These are phyloP conservation scores for Albizia julibrissin DNA, from an alignment of 306 rosid species.

Conservation along the genomic window DNA sequence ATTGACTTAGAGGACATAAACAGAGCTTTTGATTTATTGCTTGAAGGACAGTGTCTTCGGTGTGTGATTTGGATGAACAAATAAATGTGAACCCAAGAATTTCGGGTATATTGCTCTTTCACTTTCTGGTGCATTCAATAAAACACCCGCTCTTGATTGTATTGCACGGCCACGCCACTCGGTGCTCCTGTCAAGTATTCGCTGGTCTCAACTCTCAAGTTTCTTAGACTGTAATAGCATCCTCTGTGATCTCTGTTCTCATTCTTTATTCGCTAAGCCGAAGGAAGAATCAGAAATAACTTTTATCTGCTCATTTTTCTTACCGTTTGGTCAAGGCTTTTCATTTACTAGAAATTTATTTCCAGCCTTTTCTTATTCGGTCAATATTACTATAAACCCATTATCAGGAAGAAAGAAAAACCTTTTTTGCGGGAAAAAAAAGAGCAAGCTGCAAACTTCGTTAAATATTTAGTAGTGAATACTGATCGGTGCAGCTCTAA, in stretches of 20 bases:
- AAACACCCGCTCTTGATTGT: constrained; percentile 20
- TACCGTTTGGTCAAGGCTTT: not conserved
- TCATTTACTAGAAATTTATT: not conserved
- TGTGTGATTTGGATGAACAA: constrained; percentile 80
- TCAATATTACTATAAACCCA: not conserved
- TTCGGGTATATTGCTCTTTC: not conserved
- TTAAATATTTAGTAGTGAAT: too few relatives aligned
- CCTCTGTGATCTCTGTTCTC: not conserved
- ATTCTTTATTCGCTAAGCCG: not conserved
- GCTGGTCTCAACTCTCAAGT: not conserved
- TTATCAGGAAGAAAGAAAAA: too few relatives aligned
- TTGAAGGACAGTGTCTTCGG: constrained; percentile 61
- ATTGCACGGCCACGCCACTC: not conserved
- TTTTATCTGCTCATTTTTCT: not conserved
- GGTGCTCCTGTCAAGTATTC: not conserved
- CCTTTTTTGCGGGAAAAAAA: too few relatives aligned
- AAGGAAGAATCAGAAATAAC: not conserved
- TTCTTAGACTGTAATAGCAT: not conserved
- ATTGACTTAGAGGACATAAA: constrained; percentile 71
- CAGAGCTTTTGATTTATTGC: constrained; percentile 70
- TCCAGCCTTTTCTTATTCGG: not conserved
- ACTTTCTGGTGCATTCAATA: not conserved
- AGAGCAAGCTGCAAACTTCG: constrained; percentile 40
- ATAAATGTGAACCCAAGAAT: not conserved
- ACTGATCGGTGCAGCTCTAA: not conserved